Base-by-base conservation (phyloP, 371 early-diverging fungal genomes). In the Fennellomyces sp. region DNA sequence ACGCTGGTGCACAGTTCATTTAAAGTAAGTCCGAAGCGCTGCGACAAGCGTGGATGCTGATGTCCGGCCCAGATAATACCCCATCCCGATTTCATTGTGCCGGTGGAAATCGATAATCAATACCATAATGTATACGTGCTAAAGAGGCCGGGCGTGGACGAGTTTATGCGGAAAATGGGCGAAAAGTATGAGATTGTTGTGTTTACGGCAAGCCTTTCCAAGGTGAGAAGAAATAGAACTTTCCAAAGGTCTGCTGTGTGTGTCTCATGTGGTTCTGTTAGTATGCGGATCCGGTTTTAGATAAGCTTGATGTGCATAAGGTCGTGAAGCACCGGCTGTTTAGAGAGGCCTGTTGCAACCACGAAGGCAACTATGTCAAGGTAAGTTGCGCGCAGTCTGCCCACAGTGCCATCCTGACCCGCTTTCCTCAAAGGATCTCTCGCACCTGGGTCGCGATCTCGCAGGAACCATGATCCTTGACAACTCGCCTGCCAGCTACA, bases 241-340 rank as follows among this genome's bases (percentile, higher is more conserved):
- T 31, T 36, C 13, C 36, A n/a, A n/a, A 8, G n/a, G 13, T 49
- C 13, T 4, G 5, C 27, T 13, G n/a, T n/a, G 21, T 23, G 17
- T 48, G 25, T 48, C 25, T 38, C 36, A 50, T 12, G 6, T 48
- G 5, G 11, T 17, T 11, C 48, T 36, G 21, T 10, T 78, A 94
- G 92, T 99, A 99, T 69, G 99, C 97, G 23, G 95, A 97, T 72
- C 97, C 97, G 17, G 97, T 97, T 1, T 75, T 97, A 29, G 96
- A 97, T 75, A 87, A 89, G 78, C 82, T 99, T 45, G 99, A 98
- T 84, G 78, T 76, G 52, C 85, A 87, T 66, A 76, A 84, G 38
- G 94, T 92, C 5, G 89, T 99, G 19, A 84, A 87, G 51, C 96
- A 97, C 70, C 81, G 96, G 35, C 78, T 99, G 53, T 97, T 96